Evolutionary conservation across 129 eudicot genomes (phyloP).

Genomic region (Scalesia atractyloides): DNA sequence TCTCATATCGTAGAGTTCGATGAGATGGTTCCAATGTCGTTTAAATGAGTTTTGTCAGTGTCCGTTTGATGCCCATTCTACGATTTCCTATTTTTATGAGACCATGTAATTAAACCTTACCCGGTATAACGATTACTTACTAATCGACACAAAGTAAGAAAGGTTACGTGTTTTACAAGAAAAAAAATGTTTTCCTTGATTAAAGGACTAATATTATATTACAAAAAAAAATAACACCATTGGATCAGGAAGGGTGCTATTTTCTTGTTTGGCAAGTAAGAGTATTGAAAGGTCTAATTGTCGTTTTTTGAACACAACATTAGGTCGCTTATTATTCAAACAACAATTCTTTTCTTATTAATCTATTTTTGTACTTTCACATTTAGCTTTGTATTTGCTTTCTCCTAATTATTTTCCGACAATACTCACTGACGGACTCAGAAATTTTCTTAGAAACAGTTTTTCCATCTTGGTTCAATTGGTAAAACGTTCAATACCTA

Average conservation of each 20-base stretch:
- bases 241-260: background rate
- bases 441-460: too few species aligned
- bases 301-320: constrained; percentile 16
- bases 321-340: background rate
- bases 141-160: background rate
- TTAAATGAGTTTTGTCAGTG: too few species aligned
- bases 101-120: too few species aligned
- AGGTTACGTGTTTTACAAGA: background rate
- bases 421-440: background rate
- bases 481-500: too few species aligned
- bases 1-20: too few species aligned
- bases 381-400: background rate
- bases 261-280: constrained; percentile 18
- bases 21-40: too few species aligned
- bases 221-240: background rate
- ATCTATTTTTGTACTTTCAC: background rate
- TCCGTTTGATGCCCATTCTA: too few species aligned
- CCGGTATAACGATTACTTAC: background rate
- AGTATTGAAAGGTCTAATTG: constrained; percentile 16
- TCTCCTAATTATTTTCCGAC: background rate
- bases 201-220: background rate
- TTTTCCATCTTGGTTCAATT: too few species aligned
- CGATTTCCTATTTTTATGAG: too few species aligned
- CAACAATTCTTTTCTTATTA: background rate
- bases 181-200: background rate